Base-by-base conservation (phyloP, 805 yeast genomes). In the Wickerhamomyces canadensis region DNA sequence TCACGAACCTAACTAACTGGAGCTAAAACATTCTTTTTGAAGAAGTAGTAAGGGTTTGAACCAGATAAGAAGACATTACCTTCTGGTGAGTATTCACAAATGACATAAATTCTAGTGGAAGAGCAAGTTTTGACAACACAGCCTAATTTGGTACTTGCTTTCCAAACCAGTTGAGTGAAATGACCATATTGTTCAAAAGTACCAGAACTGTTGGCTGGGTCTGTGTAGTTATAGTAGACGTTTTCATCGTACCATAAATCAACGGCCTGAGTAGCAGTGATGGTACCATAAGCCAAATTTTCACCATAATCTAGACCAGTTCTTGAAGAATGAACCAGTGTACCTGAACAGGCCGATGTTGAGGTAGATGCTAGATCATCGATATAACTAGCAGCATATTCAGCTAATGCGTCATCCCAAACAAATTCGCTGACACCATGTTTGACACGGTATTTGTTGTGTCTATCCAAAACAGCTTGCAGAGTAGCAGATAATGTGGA, bases 91-190 rank as follows among this genome's bases (percentile, higher is more conserved):
- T 84, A 84, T 55, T 80, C 82, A 68, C 93, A 84, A 41, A 82
- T 76, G 43, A 84, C 63, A 60, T 80, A 82, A 44, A 75, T 76
- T 41, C 74, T 58, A 26, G 46, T 35, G 12, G 44, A 11, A 13
- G 36, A 15, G 47, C 56, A 51, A 22, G 40, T 38, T 14, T 46
- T 25, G 4, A 48, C 43, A 24, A 42, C 86, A 68, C 94, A 84
- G 33, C 93, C 94, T 15, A 84, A 59, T 45, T 72, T 60, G 7
- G 74, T 61, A 30, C 83, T 63, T 7, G 68, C 49, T 44, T 72
- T 73, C 94, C 94, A 84, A 18, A 84, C 73, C 27, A 82, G 53
- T 61, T 84, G 91, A n/a, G 91, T 81, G 65, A 84, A 84, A 56
- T 84, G 94, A 7, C 32, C 32, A 29, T 29, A 29, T 5, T 18